Evolutionary conservation across 768 basidiomycete species (phyloP), one percentile per base, ranked within the genome.

Genomic region (Suillus clintonianus): DNA sequence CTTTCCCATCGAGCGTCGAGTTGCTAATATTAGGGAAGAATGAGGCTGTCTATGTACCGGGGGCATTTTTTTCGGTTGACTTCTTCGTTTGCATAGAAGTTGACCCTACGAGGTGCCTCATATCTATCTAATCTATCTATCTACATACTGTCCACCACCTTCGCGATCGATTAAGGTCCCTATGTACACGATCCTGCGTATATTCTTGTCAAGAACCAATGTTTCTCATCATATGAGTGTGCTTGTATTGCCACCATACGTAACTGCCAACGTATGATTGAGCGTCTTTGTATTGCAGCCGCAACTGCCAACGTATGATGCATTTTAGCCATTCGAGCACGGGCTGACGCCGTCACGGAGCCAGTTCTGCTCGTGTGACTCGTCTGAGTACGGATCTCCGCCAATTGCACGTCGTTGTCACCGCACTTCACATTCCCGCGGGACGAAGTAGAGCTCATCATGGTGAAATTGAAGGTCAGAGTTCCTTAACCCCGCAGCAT

Each of bases 21-120:
- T 80, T 82, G 81, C 79, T 83, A 82, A 82, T 78, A 68, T 68
- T 58, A 74, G 84, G 84, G 84, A 72, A 86, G 74, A 86, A 50
- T 55, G 60, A 79, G 57, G 9, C 11, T 19, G 39, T 11, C 17
- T 41, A 13, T 22, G 22, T 63, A 27, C 19, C 39, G 24, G 56
- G 63, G 81, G 77, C 83, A 83, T 83, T 84, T 79, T 84, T 83
- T 86, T 87, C 85, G 85, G 86, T 75, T 72, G 78, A 67, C 76
- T 80, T 75, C 71, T 77, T 68, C 15, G 62, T 27, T 66, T 13
- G 64, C 64, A 67, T 78, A 72, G 70, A 74, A 68, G 70, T 73
- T 68, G 81, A 80, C 85, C 86, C 85, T 88, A 88, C 86, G 85
- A 87, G 85, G 78, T 85, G 84, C 76, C 83, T 79, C 60, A 88